Base-by-base conservation (phyloP, 108 stramenopile species). In the Skeletonema grethae region DNA sequence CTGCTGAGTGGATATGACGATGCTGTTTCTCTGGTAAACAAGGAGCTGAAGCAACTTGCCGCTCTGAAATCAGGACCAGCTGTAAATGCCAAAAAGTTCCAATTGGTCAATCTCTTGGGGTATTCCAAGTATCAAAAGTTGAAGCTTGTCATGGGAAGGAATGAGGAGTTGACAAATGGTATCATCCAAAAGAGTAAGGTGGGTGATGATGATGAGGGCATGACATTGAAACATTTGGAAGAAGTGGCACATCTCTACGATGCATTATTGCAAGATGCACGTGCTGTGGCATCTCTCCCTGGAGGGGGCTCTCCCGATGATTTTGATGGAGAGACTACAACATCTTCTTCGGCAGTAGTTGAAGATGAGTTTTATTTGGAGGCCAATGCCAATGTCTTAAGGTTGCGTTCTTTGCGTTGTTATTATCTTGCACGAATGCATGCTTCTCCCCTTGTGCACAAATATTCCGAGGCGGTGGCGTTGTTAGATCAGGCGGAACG, bases 301-400 rank as follows among this genome's bases (percentile, higher is more conserved):
- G 77, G 84, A 41, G 60, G 78, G 6, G 78, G 78, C 39, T 63
- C 71, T 16, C 39, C 65, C 1, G 78, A 72, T 25, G 67, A 79
- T 28, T 78, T 67, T 32, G 57, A 43, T 20, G 57, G 50, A 12
- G 62, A 58, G 5, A 55, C 55, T n/a, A 15, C 1, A 1, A 28
- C 25, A 28, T 28, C 25, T 28, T 28, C 56, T 46, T 36, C 63
- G 32, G 18, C 72, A 13, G 48, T 72, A 31, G 77, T 80, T 1
- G 93, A 94, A 28, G 93, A 94, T 73, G 87, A 88, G 70, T 87
- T 89, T 48, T 75, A 80, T 12, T 65, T 90, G 61, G 89, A 91
- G 64, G 89, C 87, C 25, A 87, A 88, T 50, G 90, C 93, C 45
- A 89, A 91, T 71, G 65, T 90, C 35, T 64, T 91, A n/a, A 82